These are phyloP conservation scores for Colletotrichum sp. DNA, from an alignment of 2,329 filamentous ascomycete genomes.

Conservation along the genomic window DNA sequence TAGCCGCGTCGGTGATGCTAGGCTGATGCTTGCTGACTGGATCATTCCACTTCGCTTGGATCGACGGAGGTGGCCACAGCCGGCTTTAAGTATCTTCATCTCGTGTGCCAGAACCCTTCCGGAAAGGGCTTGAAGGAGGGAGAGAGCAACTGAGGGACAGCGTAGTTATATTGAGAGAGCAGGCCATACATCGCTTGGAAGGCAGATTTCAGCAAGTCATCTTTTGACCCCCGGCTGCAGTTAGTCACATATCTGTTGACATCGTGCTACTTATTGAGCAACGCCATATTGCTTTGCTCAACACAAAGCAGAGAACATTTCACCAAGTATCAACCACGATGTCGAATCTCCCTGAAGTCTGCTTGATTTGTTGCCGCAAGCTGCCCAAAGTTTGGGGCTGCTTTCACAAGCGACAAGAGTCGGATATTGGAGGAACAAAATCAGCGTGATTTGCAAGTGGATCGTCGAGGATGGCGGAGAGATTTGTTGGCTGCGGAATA, in stretches of 20 bases:
- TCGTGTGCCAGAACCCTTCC: no score
- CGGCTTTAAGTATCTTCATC: background rate
- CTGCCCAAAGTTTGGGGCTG: background rate
- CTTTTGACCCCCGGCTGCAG: no score
- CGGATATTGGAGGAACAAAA: background rate
- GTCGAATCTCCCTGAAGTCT: background rate
- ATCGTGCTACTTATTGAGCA: no score
- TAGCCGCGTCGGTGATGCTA: rapidly evolving
- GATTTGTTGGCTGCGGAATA: background rate
- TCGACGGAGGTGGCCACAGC: no score
- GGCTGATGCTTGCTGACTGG: background rate
- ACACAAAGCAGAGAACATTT: rapidly evolving
- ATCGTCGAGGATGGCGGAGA: background rate
- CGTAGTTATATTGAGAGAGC: no score
- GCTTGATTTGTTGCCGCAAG: rapidly evolving
- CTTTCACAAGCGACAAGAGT: rapidly evolving
- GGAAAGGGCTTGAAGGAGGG: no score
- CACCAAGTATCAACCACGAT: background rate
- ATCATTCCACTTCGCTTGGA: no score
- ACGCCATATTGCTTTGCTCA: background rate
- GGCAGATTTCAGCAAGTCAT: no score
- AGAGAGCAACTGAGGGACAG: no score
- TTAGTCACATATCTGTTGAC: no score
- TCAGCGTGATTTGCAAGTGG: background rate
- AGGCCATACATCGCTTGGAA: no score